These are phyloP conservation scores for Verticillium longisporum DNA, from an alignment of 2,329 filamentous ascomycete genomes.

Conservation along the genomic window DNA sequence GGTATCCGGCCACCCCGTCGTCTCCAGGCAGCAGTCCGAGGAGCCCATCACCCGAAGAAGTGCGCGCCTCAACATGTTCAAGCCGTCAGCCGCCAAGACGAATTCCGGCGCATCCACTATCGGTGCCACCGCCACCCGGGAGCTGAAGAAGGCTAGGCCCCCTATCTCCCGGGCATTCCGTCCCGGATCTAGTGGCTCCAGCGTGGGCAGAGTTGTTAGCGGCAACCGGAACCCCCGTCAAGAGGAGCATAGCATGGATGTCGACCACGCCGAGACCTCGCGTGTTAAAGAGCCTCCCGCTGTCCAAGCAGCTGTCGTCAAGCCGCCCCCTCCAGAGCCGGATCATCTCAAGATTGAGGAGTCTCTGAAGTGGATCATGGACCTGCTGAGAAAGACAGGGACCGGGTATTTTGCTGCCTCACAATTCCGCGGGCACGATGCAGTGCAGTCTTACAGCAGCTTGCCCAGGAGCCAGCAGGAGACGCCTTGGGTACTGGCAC, in stretches of 20 bases:
- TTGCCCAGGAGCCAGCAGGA: slow-evolving; percentile 73
- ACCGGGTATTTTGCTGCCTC: slow-evolving; percentile 72
- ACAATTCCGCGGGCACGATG: slow-evolving; percentile 72
- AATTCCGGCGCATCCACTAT: slow-evolving; percentile 51
- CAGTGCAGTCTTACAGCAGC: slow-evolving; percentile 65
- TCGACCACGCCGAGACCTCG: slow-evolving; percentile 58
- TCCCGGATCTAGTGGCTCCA: slow-evolving; percentile 58
- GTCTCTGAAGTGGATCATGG: slow-evolving; percentile 67
- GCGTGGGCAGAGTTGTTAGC: slow-evolving; percentile 79
- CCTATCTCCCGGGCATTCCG: slow-evolving; percentile 61
- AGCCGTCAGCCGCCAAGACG: slow-evolving; percentile 59
- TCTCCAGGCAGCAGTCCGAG: slow-evolving; percentile 40
- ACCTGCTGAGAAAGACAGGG: slow-evolving; percentile 75
- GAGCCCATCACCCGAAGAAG: slow-evolving; percentile 66
- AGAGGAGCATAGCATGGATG: slow-evolving; percentile 60
- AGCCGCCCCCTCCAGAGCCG: slow-evolving; percentile 27
- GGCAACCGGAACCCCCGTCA: slow-evolving; percentile 71
- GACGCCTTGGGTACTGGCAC: slow-evolving; percentile 87
- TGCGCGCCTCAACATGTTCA: slow-evolving; percentile 62
- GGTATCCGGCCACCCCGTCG: slow-evolving; percentile 74
- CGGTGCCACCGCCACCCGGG: slow-evolving; percentile 57
- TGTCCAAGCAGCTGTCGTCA: slow-evolving; percentile 26
- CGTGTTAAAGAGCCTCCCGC: slow-evolving; percentile 34
- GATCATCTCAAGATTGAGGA: slow-evolving; percentile 66
- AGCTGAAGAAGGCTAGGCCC: slow-evolving; percentile 78